phyloP scores from a whole-genome alignment of 106 monocot species.

The Dendrobium huoshanense region DNA sequence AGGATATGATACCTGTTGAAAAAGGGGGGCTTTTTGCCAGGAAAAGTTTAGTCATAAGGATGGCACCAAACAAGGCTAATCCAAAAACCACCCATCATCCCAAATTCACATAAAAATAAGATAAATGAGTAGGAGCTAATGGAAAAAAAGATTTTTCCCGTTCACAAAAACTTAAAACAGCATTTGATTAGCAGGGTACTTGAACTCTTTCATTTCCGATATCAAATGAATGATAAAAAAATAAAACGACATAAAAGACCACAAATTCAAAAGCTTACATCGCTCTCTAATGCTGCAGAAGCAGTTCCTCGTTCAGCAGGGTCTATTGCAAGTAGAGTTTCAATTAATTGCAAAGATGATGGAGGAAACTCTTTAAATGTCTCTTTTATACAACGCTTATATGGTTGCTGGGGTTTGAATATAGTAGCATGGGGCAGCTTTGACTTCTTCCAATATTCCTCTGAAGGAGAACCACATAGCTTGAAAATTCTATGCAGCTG shows the following conservation, averaged over 20 bases:
- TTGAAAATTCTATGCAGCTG: conserved; percentile 9
- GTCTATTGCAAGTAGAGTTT: conserved; percentile 6
- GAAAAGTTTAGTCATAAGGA: background rate
- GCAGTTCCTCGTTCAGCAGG: conserved; percentile 1
- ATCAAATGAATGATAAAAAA: background rate
- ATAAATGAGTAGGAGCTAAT: background rate
- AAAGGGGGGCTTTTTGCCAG: background rate
- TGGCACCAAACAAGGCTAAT: background rate
- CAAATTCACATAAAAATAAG: background rate
- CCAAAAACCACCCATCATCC: background rate
- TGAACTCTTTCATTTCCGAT: background rate
- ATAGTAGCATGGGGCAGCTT: conserved; percentile 11
- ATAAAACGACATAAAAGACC: background rate
- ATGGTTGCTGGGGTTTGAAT: conserved; percentile 8
- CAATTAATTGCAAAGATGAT: background rate
- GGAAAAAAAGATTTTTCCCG: no score
- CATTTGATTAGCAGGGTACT: background rate
- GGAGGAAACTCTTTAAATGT: conserved; percentile 6
- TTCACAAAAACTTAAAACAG: background rate
- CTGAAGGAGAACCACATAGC: conserved; percentile 10
- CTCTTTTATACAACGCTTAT: background rate
- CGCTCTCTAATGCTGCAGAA: conserved; percentile 2
- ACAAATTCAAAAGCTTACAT: background rate
- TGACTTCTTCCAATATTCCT: conserved; percentile 11
- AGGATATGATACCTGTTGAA: no score